Evolutionary conservation across 202 grass and related monocot species (phyloP).

Genomic region (Bolboschoenoplectus hybrid): DNA sequence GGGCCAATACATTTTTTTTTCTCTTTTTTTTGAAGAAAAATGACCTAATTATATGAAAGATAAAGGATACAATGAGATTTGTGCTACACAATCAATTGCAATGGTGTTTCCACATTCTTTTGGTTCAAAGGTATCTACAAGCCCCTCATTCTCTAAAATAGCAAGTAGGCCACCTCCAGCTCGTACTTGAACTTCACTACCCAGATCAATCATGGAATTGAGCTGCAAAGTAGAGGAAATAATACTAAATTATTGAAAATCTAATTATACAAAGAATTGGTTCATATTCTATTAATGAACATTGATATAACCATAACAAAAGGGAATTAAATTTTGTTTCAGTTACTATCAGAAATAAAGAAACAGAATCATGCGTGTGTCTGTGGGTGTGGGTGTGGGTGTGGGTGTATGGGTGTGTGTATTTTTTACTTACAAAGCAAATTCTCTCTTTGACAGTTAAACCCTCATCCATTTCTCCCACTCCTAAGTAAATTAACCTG

Average conservation of each 20-base stretch:
- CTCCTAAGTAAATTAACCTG: slow-evolving; percentile 96
- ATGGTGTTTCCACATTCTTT: slow-evolving; percentile 90
- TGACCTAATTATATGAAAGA: slow-evolving; percentile 38
- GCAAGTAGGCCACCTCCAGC: slow-evolving; percentile 94
- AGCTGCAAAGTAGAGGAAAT: slow-evolving; percentile 62
- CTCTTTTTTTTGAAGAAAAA: background rate
- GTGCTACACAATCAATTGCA: slow-evolving; percentile 73
- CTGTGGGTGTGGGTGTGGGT: no score
- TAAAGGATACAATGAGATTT: slow-evolving; percentile 94
- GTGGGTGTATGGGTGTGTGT: background rate
- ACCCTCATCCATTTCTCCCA: slow-evolving; percentile 87
- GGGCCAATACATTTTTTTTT: background rate
- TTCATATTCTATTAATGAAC: slow-evolving; percentile 21
- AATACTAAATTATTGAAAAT: slow-evolving; percentile 26
- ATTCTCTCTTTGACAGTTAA: slow-evolving; percentile 90
- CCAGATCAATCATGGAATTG: slow-evolving; percentile 99
- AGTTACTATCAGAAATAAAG: slow-evolving; percentile 16
- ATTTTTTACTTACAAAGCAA: slow-evolving; percentile 72
- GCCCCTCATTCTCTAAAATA: slow-evolving; percentile 91
- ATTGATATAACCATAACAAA: slow-evolving; percentile 6
- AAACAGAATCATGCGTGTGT: background rate
- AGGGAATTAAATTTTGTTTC: background rate
- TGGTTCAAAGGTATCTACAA: slow-evolving; percentile 81
- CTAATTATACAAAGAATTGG: slow-evolving; percentile 22
- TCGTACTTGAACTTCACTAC: slow-evolving; percentile 95